Evolutionary conservation across 805 yeast genomes (phyloP).

Genomic region (Metschnikowia corniflorae): DNA sequence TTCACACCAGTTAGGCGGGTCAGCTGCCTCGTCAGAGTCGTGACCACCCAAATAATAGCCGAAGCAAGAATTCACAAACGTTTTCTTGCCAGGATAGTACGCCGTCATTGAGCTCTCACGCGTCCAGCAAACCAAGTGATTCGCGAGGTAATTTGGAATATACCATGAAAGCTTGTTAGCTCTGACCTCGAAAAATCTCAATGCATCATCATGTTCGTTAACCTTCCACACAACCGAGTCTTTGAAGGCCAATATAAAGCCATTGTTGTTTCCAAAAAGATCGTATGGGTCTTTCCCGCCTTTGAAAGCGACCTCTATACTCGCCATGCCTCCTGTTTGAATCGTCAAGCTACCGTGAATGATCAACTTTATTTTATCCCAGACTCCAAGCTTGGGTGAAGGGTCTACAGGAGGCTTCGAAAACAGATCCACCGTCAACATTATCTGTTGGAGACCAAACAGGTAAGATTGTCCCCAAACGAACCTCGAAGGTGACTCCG

Average conservation of each 20-base stretch:
- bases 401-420: slow-evolving; percentile 90
- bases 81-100: slow-evolving; percentile 43
- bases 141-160: slow-evolving; percentile 69
- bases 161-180: slow-evolving; percentile 65
- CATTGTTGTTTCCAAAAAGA: slow-evolving; percentile 63
- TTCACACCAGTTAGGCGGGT: slow-evolving; percentile 38
- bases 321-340: slow-evolving; percentile 45
- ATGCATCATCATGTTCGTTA: slow-evolving; percentile 67
- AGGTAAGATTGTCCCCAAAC: slow-evolving; percentile 85
- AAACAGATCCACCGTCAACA: slow-evolving; percentile 74
- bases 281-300: slow-evolving; percentile 80
- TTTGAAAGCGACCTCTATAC: slow-evolving; percentile 58
- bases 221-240: slow-evolving; percentile 56
- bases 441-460: slow-evolving; percentile 77
- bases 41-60: slow-evolving; percentile 44
- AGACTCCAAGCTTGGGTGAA: slow-evolving; percentile 78
- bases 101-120: slow-evolving; percentile 43
- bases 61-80: slow-evolving; percentile 43
- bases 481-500: slow-evolving; percentile 58
- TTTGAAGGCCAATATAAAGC: slow-evolving; percentile 72
- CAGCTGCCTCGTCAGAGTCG: slow-evolving; percentile 50
- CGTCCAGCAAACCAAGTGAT: slow-evolving; percentile 53
- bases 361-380: slow-evolving; percentile 82
- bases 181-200: slow-evolving; percentile 58
- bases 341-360: slow-evolving; percentile 69